These are phyloP conservation scores for Aspergillus neotritici DNA, from an alignment of 2,329 filamentous ascomycete species.

Conservation along the genomic window DNA sequence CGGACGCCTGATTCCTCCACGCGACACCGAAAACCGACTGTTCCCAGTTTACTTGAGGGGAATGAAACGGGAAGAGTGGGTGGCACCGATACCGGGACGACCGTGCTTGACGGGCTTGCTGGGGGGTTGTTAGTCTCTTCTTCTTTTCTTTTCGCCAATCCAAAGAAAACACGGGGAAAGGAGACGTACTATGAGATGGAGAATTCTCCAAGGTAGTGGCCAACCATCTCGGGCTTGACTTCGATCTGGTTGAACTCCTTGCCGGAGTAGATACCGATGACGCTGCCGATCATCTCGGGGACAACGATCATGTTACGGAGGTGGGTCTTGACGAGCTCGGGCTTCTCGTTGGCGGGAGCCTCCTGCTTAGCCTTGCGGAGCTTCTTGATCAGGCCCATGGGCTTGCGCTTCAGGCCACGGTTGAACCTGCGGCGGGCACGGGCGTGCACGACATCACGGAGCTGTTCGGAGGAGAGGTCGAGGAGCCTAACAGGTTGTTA, in stretches of 20 bases:
- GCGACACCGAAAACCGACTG: conserved; percentile 34
- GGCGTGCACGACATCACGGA: conserved; percentile 98
- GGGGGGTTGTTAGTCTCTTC: conserved; percentile 46
- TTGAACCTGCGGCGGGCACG: conserved; percentile 98
- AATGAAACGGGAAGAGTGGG: conserved; percentile 99
- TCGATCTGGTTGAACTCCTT: conserved; percentile 99
- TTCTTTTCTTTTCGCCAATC: not conserved
- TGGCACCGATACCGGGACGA: conserved; percentile 99
- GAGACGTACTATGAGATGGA: conserved; percentile 95
- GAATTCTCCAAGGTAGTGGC: conserved; percentile 98
- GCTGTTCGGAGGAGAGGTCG: conserved; percentile 96
- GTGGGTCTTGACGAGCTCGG: conserved; percentile 98
- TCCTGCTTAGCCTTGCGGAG: conserved; percentile 99
- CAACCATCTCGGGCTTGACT: conserved; percentile 99
- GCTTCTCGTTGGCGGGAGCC: conserved; percentile 99
- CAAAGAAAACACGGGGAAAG: not conserved
- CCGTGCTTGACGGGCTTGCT: conserved; percentile 99
- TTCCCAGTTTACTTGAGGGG: conserved; percentile 81
- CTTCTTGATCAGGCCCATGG: conserved; percentile 99
- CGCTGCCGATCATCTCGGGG: conserved; percentile 98
- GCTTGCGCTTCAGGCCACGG: conserved; percentile 99
- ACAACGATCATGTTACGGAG: conserved; percentile 99
- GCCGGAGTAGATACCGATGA: conserved; percentile 98
- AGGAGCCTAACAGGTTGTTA: conserved; percentile 69
- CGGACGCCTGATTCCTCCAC: conserved; percentile 31